Evolutionary conservation across 345 rosid genomes (phyloP).

Genomic region (Arabidopsis suecica): DNA sequence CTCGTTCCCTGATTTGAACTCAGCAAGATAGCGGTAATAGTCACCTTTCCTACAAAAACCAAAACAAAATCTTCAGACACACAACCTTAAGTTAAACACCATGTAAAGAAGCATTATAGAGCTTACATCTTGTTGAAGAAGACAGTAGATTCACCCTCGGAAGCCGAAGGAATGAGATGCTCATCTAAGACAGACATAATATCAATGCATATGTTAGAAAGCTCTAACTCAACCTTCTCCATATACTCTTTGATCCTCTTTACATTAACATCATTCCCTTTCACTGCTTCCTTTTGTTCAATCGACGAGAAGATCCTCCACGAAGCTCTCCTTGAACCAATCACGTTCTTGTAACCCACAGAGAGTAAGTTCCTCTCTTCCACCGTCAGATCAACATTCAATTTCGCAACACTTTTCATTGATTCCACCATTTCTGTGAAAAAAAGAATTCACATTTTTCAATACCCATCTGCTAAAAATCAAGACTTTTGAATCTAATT

Average conservation of each 20-base stretch:
- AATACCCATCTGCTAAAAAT: conserved; percentile 6
- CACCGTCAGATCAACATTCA: conserved; percentile 59
- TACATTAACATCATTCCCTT: conserved; percentile 61
- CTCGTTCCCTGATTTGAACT: conserved; percentile 59
- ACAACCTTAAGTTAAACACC: not conserved
- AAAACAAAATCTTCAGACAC: conserved; percentile 16
- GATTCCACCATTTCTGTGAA: conserved; percentile 59
- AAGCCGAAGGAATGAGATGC: conserved; percentile 67
- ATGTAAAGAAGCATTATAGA: conserved; percentile 13
- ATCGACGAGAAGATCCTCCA: conserved; percentile 65
- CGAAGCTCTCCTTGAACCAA: conserved; percentile 63
- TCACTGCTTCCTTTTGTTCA: conserved; percentile 60
- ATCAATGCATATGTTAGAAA: conserved; percentile 57
- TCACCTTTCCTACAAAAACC: conserved; percentile 69
- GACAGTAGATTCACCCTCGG: conserved; percentile 65
- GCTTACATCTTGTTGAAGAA: conserved; percentile 71
- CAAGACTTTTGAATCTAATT: not conserved
- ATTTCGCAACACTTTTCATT: conserved; percentile 59
- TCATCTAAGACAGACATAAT: conserved; percentile 68
- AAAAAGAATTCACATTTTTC: conserved; percentile 10
- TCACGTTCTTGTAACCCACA: conserved; percentile 66
- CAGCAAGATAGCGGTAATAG: conserved; percentile 69
- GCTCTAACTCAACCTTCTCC: conserved; percentile 69
- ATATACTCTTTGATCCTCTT: conserved; percentile 61
- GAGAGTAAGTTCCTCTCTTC: conserved; percentile 66